A percentile compares a stretch with the other conserved stretches of the same genome.
Conservation (phyloP, 2,329 filamentous ascomycete species). For the Colletotrichum sp. region DNA sequence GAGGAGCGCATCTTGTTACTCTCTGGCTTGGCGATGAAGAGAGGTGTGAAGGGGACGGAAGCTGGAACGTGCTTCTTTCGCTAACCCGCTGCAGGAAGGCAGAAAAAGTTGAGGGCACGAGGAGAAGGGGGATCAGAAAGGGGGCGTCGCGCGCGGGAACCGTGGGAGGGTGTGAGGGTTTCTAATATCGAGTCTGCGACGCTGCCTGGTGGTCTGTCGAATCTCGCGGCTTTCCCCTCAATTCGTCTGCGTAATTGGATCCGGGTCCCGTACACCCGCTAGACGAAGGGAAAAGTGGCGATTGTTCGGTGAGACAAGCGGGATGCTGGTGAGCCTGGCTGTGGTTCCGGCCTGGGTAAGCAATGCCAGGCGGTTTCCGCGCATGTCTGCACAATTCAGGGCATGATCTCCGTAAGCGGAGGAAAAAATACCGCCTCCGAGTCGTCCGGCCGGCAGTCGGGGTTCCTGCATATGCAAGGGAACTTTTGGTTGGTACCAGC, state of each 20-base stretch:
- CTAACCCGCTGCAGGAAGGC: neutral
- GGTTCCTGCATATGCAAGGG: neutral
- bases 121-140: neutral
- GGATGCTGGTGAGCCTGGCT: neutral
- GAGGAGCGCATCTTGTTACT: neutral
- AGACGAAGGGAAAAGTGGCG: neutral
- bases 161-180: neutral
- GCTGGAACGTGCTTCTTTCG: neutral
- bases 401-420: neutral
- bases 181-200: conserved; percentile 2
- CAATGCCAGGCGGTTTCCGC: neutral
- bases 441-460: neutral
- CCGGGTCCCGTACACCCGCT: neutral
- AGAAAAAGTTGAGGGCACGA: neutral
- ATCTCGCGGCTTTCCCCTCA: neutral
- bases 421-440: neutral
- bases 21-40: neutral
- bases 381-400: neutral
- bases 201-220: neutral
- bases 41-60: neutral
- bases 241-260: neutral
- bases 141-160: neutral
- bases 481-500: neutral
- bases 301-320: neutral
- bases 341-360: neutral